phyloP scores from a whole-genome alignment of 2,329 filamentous ascomycete species.

The Hymenoscyphus scutula region DNA sequence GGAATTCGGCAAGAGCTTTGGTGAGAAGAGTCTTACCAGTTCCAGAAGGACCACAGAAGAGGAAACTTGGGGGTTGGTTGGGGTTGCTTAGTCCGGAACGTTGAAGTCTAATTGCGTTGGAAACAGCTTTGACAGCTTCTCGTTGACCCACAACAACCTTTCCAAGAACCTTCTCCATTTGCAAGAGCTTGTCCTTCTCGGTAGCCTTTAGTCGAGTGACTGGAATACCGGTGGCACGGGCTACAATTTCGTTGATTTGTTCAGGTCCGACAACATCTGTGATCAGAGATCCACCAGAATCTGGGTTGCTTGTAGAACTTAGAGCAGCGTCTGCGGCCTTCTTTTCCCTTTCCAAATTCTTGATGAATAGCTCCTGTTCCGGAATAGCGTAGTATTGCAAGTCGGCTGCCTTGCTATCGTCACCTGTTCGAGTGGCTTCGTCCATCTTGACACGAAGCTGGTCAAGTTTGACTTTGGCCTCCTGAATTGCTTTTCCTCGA shows the following conservation, averaged over 20 bases:
- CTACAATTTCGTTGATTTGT: conserved; percentile 98
- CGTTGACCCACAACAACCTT: conserved; percentile 90
- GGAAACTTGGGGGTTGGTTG: conserved; percentile 94
- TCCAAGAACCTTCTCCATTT: conserved; percentile 87
- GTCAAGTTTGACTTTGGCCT: conserved; percentile 93
- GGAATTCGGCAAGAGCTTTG: conserved; percentile 94
- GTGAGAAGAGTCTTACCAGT: conserved; percentile 97
- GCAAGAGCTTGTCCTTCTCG: conserved; percentile 96
- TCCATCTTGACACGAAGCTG: conserved; percentile 87
- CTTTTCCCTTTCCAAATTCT: conserved; percentile 77
- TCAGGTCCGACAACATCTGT: conserved; percentile 94
- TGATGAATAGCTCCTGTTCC: conserved; percentile 79
- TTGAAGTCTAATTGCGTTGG: conserved; percentile 93
- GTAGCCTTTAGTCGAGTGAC: conserved; percentile 91
- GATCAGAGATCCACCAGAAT: conserved; percentile 69
- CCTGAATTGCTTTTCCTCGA: conserved; percentile 86
- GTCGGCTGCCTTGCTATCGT: conserved; percentile 85
- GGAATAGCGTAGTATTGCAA: conserved; percentile 97
- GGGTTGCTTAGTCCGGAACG: conserved; percentile 92
- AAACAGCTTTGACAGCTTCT: conserved; percentile 89
- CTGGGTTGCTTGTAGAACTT: conserved; percentile 51
- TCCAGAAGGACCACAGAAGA: conserved; percentile 97
- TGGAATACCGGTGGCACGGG: conserved; percentile 96
- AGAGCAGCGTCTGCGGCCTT: conserved; percentile 71
- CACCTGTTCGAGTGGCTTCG: conserved; percentile 83